Evolutionary conservation across 495 filamentous ascomycete species (phyloP), one percentile per base, ranked within the genome.

Genomic region (Penicillium longicatenatum): DNA sequence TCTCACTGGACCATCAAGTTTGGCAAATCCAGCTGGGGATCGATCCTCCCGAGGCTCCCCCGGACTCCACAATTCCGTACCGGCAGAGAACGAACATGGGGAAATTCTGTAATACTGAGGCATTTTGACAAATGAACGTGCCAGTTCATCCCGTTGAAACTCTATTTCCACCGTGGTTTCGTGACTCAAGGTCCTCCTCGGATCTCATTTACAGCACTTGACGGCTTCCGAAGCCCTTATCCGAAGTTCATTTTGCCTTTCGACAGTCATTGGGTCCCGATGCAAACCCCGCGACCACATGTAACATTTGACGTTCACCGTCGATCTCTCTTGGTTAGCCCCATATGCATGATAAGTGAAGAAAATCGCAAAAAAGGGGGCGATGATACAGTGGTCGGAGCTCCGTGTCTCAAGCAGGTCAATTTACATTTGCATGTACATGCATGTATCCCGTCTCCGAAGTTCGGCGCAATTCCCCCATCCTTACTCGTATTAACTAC

Each of bases 1-100:
- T n/a, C n/a, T n/a, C 26, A 26, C 26, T 6, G 4, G 7, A 26
- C 26, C 26, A 26, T 26, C 26, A 26, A 46, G 4, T 21, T 46
- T 46, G n/a, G n/a, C n/a, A n/a, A n/a, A n/a, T n/a, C n/a, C n/a
- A n/a, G n/a, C n/a, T n/a, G n/a, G n/a, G n/a, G 44, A 20, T 19
- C 31, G 49, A 54, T 54, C 49, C 24, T 54, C 31, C 44, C 42
- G 52, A 31, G 17, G 39, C 22, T 35, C 50, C 54, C 55, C 57
- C 57, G 9, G 35, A 56, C 58, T 56, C 58, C 58, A 56, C 58
- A 50, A 19, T 48, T 37, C 41, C 16, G 19, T 26, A 35, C 41
- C 41, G n/a, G 41, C 12, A 12, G 7, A 20, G 9, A 9, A 24
- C 20, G 43, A 46, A 44, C 42, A 44, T 46, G 43, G 43, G 43